phyloP scores from a whole-genome alignment of 768 basidiomycete genomes.

The Russula abietina region DNA sequence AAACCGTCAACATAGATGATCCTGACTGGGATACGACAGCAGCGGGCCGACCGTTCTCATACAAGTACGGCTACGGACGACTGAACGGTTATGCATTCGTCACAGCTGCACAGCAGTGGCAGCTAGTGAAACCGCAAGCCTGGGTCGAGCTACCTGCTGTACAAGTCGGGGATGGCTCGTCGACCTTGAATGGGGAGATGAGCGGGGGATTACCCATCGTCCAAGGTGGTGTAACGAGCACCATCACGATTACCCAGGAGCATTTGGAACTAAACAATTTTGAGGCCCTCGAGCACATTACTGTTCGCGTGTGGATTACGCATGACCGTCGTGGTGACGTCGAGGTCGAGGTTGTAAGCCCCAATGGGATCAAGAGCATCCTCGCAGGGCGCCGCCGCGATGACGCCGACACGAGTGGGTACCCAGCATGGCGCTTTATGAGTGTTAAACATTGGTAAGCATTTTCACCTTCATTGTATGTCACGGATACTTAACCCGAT shows the following conservation, averaged over 20 bases:
- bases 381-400: constrained; percentile 63
- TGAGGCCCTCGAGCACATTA: constrained; percentile 87
- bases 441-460: constrained; percentile 92
- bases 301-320: constrained; percentile 87
- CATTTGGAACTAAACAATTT: constrained; percentile 71
- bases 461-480: constrained; percentile 7
- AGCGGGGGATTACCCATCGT: constrained; percentile 63
- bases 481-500: constrained; percentile 22
- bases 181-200: constrained; percentile 48
- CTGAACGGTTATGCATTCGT: constrained; percentile 81
- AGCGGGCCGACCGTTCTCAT: constrained; percentile 60
- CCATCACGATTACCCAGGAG: constrained; percentile 57
- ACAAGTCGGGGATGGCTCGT: constrained; percentile 55
- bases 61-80: constrained; percentile 95
- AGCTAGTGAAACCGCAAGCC: constrained; percentile 87
- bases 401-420: constrained; percentile 66
- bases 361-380: constrained; percentile 78
- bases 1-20: constrained; percentile 78
- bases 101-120: constrained; percentile 74
- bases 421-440: constrained; percentile 98
- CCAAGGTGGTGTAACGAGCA: constrained; percentile 56
- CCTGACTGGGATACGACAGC: constrained; percentile 91
- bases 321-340: constrained; percentile 86
- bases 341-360: constrained; percentile 83
- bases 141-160: constrained; percentile 78